Evolutionary conservation across 176 grass and related monocot genomes (phyloP), one percentile per base, ranked within the genome.

Genomic region (Phyllostachys edulis): DNA sequence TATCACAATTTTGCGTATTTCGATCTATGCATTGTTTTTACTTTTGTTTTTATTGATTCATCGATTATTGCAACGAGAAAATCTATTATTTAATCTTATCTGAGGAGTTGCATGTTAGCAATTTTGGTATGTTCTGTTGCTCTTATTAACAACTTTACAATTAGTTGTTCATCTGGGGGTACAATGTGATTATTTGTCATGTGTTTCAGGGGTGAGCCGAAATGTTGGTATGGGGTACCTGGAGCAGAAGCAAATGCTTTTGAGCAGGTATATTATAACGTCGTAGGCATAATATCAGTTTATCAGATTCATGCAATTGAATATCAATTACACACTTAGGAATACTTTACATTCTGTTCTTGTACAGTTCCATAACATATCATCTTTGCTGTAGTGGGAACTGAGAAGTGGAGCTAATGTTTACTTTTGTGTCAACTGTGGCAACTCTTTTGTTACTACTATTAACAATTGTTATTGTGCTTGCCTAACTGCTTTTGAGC

Each of bases 181-280:
- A 80, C 36, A 59, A 73, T 85, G 18, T 87, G 42, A 87, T 85
- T 87, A 66, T 94, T 66, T 51, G 36, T 67, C 50, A 2, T 34
- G 32, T 34, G 81, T 92, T 89, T 94, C 84, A 97, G 95, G 95
- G 95, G 95, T 5, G 92, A 92, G 66, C 92, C 95, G 36, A 97
- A 97, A 84, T 97, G 90, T 85, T 97, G 95, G 95, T 97, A 97
- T 81, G 95, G 95, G 45, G 92, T 97, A 20, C 95, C 95, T 91
- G 95, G 95, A 85, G 84, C 80, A 55, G 89, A 90, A 88, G 95
- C 92, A 27, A 86, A 71, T 92, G 88, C 90, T 85, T 97, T 97
- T 94, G 95, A 97, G 84, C 78, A 86, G 92, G 95, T 97, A 94
- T 21, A 70, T 78, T 85, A 46, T 82, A 69, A 56, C 40, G 16